Percentiles rank a stretch among this genome's conserved stretches.
phyloP scores from a whole-genome alignment of 352 stramenopile genomes.

The Pythium insidiosum region DNA sequence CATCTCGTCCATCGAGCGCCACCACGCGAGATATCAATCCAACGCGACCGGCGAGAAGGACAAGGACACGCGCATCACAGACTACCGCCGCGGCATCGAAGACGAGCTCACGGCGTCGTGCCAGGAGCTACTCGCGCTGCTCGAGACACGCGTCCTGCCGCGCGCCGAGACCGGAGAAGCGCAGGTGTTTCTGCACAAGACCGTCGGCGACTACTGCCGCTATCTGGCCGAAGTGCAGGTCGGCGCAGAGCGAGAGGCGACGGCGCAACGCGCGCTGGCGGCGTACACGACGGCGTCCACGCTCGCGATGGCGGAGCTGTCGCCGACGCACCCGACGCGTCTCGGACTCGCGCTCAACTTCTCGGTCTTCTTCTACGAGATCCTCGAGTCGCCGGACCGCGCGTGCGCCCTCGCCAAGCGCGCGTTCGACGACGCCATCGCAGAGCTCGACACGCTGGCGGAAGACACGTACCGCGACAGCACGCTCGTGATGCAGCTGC shows the following conservation, averaged over 20 bases:
- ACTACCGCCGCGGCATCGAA: slow-evolving; percentile 15
- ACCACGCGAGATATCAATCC: slow-evolving; percentile 17
- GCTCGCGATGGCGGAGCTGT: slow-evolving; percentile 11
- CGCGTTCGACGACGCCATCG: no score
- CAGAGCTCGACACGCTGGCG: no score
- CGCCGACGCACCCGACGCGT: slow-evolving; percentile 15
- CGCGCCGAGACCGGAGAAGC: slow-evolving; percentile 85
- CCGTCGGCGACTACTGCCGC: slow-evolving; percentile 56
- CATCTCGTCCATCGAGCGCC: slow-evolving; percentile 13
- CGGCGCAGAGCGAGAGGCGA: not conserved
- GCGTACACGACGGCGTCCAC: slow-evolving; percentile 13
- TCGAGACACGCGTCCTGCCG: slow-evolving; percentile 89
- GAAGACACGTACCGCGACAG: no score
- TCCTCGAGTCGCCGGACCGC: no score
- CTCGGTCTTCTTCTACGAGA: no score
- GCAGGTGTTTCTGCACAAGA: slow-evolving; percentile 97
- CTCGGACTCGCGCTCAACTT: slow-evolving; percentile 29
- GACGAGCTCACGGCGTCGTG: slow-evolving; percentile 17
- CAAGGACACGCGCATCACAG: slow-evolving; percentile 3
- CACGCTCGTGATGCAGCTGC: no score
- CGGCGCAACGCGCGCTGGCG: slow-evolving; percentile 2
- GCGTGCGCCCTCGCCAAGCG: no score
- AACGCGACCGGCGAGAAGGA: not conserved
- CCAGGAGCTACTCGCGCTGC: slow-evolving; percentile 89
- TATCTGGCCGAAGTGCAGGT: slow-evolving; percentile 12